phyloP scores from a whole-genome alignment of 2,329 filamentous ascomycete species.

The Fusarium liriodendri region DNA sequence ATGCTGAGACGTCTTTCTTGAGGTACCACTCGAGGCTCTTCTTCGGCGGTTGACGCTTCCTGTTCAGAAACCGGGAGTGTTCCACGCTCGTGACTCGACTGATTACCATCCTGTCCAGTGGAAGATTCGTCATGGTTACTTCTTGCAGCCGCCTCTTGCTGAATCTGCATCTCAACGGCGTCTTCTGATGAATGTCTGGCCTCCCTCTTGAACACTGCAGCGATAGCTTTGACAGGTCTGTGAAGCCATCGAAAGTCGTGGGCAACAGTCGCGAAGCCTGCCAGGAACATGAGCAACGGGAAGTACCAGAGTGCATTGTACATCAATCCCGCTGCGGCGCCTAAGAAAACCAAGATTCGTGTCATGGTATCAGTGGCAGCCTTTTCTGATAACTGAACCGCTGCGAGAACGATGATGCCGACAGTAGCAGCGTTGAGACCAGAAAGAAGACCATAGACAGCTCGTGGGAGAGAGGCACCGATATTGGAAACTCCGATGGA shows the following conservation, averaged over 20 bases:
- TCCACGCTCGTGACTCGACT: neutral
- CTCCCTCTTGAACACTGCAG: neutral
- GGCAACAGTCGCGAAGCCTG: constrained; percentile 62
- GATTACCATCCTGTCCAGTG: neutral
- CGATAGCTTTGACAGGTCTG: constrained; percentile 22
- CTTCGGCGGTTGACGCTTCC: constrained; percentile 44
- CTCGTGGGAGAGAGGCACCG: constrained; percentile 65
- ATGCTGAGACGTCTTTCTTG: constrained; percentile 50
- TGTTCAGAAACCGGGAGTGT: neutral
- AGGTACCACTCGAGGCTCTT: constrained; percentile 47
- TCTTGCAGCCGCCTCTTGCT: neutral
- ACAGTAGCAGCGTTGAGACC: constrained; percentile 80
- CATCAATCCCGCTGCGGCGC: constrained; percentile 72
- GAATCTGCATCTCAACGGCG: constrained; percentile 12
- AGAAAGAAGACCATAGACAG: constrained; percentile 76
- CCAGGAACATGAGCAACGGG: constrained; percentile 69
- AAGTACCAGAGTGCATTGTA: constrained; percentile 84
- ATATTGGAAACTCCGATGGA: constrained; percentile 73
- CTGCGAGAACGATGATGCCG: constrained; percentile 77
- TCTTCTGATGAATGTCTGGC: neutral
- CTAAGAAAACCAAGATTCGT: constrained; percentile 71
- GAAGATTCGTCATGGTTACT: neutral
- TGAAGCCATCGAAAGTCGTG: constrained; percentile 68
- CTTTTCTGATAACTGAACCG: constrained; percentile 74
- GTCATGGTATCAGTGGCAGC: constrained; percentile 74